These are phyloP conservation scores for Chrysosporium queenslandicum DNA, from an alignment of 2,329 filamentous ascomycete species.

Conservation along the genomic window DNA sequence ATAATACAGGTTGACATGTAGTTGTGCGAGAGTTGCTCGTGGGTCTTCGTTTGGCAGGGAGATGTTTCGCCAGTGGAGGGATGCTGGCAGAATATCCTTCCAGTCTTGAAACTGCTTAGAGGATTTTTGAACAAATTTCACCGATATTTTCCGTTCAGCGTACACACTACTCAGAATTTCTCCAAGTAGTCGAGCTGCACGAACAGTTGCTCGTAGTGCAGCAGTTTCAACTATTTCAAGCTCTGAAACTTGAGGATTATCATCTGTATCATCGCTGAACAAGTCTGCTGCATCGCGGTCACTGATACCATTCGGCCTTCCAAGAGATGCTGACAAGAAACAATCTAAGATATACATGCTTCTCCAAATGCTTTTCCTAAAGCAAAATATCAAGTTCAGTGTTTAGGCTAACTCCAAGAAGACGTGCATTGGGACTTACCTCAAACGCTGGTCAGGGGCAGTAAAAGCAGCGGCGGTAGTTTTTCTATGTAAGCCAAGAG, in stretches of 20 bases:
- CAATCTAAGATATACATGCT: slow-evolving; percentile 56
- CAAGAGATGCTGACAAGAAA: slow-evolving; percentile 53
- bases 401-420: background rate
- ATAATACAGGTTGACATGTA: slow-evolving; percentile 54
- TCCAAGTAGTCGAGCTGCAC: slow-evolving; percentile 50
- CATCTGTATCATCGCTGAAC: slow-evolving; percentile 26
- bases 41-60: slow-evolving; percentile 33
- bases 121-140: slow-evolving; percentile 48
- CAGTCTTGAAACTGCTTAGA: slow-evolving; percentile 45
- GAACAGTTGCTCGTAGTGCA: slow-evolving; percentile 48
- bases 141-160: slow-evolving; percentile 49
- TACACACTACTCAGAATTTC: slow-evolving; percentile 52
- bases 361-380: slow-evolving; percentile 47
- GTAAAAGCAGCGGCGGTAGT: slow-evolving; percentile 49
- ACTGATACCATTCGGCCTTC: slow-evolving; percentile 51
- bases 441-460: slow-evolving; percentile 32
- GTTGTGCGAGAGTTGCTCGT: slow-evolving; percentile 48
- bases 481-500: slow-evolving; percentile 52
- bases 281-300: slow-evolving; percentile 53
- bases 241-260: slow-evolving; percentile 11
- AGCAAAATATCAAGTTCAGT: background rate
- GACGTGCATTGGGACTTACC: background rate
- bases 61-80: slow-evolving; percentile 45
- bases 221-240: slow-evolving; percentile 28
- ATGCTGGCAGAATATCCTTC: slow-evolving; percentile 41